phyloP scores from a whole-genome alignment of 2,329 filamentous ascomycete genomes.

The Hypoxylon sp. region DNA sequence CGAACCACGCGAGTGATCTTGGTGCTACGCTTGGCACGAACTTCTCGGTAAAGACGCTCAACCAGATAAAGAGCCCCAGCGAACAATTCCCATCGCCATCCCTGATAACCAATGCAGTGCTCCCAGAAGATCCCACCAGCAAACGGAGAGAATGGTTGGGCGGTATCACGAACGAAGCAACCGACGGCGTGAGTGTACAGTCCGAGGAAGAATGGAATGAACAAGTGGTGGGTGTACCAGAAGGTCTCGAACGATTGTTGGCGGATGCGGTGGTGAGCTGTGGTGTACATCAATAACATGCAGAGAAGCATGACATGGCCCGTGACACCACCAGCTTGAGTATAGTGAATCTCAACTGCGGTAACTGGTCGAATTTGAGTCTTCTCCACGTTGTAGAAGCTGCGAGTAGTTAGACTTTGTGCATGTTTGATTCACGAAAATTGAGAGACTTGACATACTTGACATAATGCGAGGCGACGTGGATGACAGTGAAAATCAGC shows the following conservation, averaged over 20 bases:
- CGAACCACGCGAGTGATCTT: constrained; percentile 94
- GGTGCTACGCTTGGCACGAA: constrained; percentile 85
- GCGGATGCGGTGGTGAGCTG: constrained; percentile 90
- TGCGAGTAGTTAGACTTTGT: constrained; percentile 57
- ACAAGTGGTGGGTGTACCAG: constrained; percentile 99
- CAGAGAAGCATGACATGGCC: constrained; percentile 99
- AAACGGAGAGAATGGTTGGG: constrained; percentile 83
- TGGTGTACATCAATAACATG: constrained; percentile 99
- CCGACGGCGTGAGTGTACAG: constrained; percentile 97
- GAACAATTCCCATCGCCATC: constrained; percentile 96
- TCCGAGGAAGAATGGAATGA: constrained; percentile 92
- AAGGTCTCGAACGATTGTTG: constrained; percentile 99
- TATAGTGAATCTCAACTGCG: constrained; percentile 93
- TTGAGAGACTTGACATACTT: constrained; percentile 75
- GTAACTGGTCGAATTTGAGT: constrained; percentile 83
- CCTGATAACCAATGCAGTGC: constrained; percentile 94
- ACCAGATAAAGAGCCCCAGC: constrained; percentile 87
- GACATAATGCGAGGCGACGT: constrained; percentile 89
- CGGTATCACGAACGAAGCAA: constrained; percentile 93
- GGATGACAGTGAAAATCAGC: constrained; percentile 84
- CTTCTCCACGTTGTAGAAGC: constrained; percentile 95
- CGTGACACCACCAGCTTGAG: constrained; percentile 89
- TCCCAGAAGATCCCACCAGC: constrained; percentile 86
- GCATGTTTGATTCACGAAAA: constrained; percentile 15
- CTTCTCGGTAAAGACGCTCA: constrained; percentile 92